Evolutionary conservation across 495 filamentous ascomycete genomes (phyloP).

Genomic region (Aspergillus funiculosus): DNA sequence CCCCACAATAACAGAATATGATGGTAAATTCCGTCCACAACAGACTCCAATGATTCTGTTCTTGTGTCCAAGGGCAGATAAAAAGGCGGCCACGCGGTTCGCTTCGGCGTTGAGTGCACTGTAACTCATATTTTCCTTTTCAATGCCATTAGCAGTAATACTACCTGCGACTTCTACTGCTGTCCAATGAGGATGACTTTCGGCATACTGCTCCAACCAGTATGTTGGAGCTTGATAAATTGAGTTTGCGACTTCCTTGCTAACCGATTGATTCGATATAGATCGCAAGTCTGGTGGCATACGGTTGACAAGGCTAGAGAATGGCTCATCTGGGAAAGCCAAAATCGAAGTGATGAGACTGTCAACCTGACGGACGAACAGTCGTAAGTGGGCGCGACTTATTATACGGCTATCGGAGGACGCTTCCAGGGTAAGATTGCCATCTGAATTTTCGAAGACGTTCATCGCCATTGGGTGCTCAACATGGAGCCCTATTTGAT

Average conservation of each 20-base stretch:
- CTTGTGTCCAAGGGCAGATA: constrained; percentile 27
- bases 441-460: constrained; percentile 16
- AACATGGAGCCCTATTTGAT: constrained; percentile 28
- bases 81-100: constrained; percentile 34
- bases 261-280: constrained; percentile 18
- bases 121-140: constrained; percentile 37
- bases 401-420: constrained; percentile 23
- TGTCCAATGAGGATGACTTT: constrained; percentile 31
- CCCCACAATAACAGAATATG: constrained; percentile 39
- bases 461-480: constrained; percentile 36
- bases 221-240: constrained; percentile 20
- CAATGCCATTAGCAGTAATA: constrained; percentile 22
- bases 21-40: constrained; percentile 36
- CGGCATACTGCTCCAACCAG: constrained; percentile 33
- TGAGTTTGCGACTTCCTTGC: constrained; percentile 18
- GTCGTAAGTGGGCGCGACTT: constrained; percentile 21
- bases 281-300: constrained; percentile 24
- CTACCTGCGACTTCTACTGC: constrained; percentile 39
- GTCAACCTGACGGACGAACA: constrained; percentile 30
- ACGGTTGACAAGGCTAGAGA: constrained; percentile 14
- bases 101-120: constrained; percentile 32
- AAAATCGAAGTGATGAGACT: constrained; percentile 25
- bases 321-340: constrained; percentile 19
- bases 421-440: constrained; percentile 22
- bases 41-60: constrained; percentile 41